phyloP scores from a whole-genome alignment of 2,329 filamentous ascomycete genomes.

The Botrytis cinerea region DNA sequence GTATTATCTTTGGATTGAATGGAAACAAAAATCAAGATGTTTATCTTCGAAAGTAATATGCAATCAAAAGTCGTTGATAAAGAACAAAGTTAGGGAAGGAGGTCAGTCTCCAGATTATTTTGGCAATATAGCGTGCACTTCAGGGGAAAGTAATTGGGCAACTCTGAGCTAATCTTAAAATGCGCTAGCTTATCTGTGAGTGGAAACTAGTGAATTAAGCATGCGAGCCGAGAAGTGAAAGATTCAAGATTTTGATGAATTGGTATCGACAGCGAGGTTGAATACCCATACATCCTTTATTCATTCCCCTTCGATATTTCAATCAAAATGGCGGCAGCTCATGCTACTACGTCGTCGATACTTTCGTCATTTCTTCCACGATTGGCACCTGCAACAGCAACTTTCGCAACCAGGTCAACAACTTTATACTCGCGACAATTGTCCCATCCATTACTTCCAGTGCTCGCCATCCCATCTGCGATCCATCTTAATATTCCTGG shows the following conservation, averaged over 20 bases:
- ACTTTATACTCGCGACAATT: conserved; percentile 50
- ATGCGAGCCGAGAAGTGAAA: conserved; percentile 13
- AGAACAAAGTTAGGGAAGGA: conserved; percentile 28
- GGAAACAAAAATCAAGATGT: conserved; percentile 20
- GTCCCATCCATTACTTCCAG: conserved; percentile 52
- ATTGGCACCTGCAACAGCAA: conserved; percentile 48
- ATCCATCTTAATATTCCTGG: conserved; percentile 64
- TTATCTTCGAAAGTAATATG: conserved; percentile 20
- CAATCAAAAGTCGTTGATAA: conserved; percentile 24
- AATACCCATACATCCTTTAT: background rate
- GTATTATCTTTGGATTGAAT: conserved; percentile 9
- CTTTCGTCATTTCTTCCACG: conserved; percentile 58
- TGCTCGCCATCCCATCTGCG: conserved; percentile 59
- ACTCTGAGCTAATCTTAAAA: conserved; percentile 21
- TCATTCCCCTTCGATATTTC: background rate
- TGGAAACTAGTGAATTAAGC: conserved; percentile 9
- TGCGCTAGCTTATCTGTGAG: conserved; percentile 19
- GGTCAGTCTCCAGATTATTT: conserved; percentile 25
- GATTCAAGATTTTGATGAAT: conserved; percentile 18
- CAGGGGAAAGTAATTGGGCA: conserved; percentile 25
- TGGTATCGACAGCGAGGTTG: background rate
- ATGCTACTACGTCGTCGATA: conserved; percentile 45
- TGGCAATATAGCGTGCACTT: conserved; percentile 23
- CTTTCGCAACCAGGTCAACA: conserved; percentile 48
- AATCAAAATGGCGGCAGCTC: conserved; percentile 49